Percentiles rank a stretch among this genome's conserved stretches.
Conservation (phyloP, 306 rosid species). For the Crotalaria pallida region DNA sequence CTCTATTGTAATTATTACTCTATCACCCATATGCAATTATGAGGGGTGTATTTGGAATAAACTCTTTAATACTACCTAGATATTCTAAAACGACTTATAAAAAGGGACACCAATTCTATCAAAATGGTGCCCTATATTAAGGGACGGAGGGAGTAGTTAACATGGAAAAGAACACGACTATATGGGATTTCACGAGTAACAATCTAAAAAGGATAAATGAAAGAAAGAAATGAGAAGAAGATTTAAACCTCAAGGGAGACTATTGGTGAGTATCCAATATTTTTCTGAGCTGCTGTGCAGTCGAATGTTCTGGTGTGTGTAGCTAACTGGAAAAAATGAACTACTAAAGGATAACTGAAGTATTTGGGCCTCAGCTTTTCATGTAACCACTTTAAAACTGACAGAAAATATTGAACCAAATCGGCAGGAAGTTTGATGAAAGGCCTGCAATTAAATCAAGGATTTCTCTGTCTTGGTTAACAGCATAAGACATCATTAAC, state of each 20-base stretch:
- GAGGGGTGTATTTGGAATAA: no score
- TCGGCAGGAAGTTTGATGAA: slow-evolving; percentile 59
- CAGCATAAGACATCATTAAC: background rate
- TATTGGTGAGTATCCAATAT: slow-evolving; percentile 62
- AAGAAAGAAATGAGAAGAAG: slow-evolving; percentile 19
- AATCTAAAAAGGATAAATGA: background rate
- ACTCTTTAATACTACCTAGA: no score
- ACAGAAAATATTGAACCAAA: slow-evolving; percentile 45
- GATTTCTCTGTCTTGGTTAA: slow-evolving; percentile 19
- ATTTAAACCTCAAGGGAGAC: slow-evolving; percentile 59
- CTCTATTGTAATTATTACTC: no score
- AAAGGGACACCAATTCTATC: no score
- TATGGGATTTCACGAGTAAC: background rate
- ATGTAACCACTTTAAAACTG: slow-evolving; percentile 49
- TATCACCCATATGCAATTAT: no score
- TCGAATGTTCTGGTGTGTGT: slow-evolving; percentile 56
- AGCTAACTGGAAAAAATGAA: slow-evolving; percentile 56
- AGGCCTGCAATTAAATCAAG: slow-evolving; percentile 57
- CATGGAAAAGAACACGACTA: slow-evolving; percentile 5
- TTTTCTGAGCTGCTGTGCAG: slow-evolving; percentile 59
- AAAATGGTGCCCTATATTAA: no score
- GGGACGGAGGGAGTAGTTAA: no score
- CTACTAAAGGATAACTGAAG: slow-evolving; percentile 43
- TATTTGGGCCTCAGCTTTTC: slow-evolving; percentile 41
- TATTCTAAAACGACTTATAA: no score